These are phyloP conservation scores for Gynochthodes officinalis DNA, from an alignment of 257 asterid genomes.

Conservation along the genomic window DNA sequence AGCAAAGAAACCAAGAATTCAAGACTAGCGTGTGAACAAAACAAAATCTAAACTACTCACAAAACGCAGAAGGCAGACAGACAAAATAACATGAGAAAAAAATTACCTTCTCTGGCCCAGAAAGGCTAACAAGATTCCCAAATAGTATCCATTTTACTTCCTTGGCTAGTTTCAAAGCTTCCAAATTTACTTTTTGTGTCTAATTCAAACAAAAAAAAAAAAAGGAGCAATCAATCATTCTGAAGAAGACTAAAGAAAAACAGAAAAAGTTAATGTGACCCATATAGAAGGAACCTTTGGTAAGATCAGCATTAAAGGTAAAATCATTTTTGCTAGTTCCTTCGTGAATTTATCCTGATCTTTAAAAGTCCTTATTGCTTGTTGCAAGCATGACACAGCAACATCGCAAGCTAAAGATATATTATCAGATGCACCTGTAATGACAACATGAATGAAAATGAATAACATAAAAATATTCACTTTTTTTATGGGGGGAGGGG, in stretches of 20 bases:
- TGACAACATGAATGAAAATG: constrained; percentile 18
- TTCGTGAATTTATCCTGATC: constrained; percentile 44
- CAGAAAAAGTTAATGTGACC: constrained; percentile 1
- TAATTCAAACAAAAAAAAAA: constrained; percentile 25
- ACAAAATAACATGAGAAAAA: background rate
- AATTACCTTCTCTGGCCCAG: constrained; percentile 53
- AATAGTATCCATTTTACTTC: constrained; percentile 73
- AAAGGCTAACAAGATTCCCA: constrained; percentile 42
- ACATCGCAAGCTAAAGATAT: constrained; percentile 36
- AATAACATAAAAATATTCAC: constrained; percentile 14
- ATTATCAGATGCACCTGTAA: constrained; percentile 54
- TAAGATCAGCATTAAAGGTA: constrained; percentile 63
- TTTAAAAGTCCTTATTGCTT: constrained; percentile 47
- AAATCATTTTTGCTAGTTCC: constrained; percentile 48
- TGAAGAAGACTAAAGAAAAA: constrained; percentile 11
- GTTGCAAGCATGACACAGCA: constrained; percentile 60
- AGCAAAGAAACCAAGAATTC: background rate
- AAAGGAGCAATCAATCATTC: constrained; percentile 15
- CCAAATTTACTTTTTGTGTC: constrained; percentile 61
- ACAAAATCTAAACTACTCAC: background rate
- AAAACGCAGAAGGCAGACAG: background rate
- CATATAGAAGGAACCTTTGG: constrained; percentile 57
- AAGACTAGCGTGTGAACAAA: too few relatives aligned
- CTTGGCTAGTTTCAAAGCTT: constrained; percentile 72
- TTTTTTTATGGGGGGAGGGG: too few relatives aligned